Evolutionary conservation across 345 rosid genomes (phyloP), one percentile per base, ranked within the genome.

Genomic region (Firmiana major): DNA sequence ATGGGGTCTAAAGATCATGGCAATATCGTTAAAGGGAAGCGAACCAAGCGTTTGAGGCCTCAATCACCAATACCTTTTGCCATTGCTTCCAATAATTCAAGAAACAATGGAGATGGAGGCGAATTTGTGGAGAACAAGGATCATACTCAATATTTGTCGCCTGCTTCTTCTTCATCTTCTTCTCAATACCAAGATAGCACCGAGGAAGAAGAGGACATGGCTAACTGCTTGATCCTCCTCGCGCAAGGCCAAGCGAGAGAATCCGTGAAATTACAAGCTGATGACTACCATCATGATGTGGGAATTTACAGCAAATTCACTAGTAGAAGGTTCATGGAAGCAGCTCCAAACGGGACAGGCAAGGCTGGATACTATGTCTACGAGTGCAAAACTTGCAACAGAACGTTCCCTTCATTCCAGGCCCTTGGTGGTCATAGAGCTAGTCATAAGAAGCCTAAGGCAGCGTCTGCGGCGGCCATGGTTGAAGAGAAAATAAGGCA

Each of bases 341-440:
- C 91, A 17, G 80, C 86, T 38, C 74, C 91, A 0, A 49, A 85
- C 0, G 86, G 86, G 57, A 77, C 83, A 2, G 94, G 90, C 54
- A 89, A 87, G 85, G 87, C 83, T 0, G 98, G 98, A 2, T 89
- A 89, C 83, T 90, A 86, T 64, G 97, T 97, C 22, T 97, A 94
- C 58, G 93, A 90, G 84, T 97, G 99, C 90, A 94, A 86, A 84
- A 97, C 98, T 9, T 97, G 99, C 80, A 89, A 85, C 83, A 81
- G 92, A 57, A 89, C 92, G 0, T 97, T 97, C 71, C 94, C 95
- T 1, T 97, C 99, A 3, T 97, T 97, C 62, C 99, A 97, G 84
- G 99, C 99, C 22, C 88, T 97, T 19, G 99, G 99, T 0, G 99
- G 99, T 19, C 99, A 97, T 43, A 85, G 99, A 73, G 98, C 99